Percentiles rank a stretch among this genome's conserved stretches.
phyloP scores from a whole-genome alignment of 495 filamentous ascomycete genomes.

The Hypoxylon perforatum region DNA sequence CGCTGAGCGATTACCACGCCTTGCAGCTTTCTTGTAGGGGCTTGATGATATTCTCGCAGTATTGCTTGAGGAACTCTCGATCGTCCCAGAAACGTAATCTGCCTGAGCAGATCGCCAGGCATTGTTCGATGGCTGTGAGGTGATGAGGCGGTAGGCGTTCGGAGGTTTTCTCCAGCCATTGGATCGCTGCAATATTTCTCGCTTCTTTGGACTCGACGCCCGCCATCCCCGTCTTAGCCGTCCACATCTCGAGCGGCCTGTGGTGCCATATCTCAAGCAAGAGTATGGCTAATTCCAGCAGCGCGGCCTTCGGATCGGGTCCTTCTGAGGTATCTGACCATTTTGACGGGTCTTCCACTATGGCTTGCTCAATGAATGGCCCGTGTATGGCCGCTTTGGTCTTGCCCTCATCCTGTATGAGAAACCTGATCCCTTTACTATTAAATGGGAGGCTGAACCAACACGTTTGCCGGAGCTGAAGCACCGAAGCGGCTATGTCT shows the following conservation, averaged over 20 bases:
- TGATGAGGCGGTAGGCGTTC: too few relatives aligned
- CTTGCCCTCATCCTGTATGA: background rate
- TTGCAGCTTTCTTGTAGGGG: constrained; percentile 13
- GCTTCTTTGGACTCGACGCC: background rate
- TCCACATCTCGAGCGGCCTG: constrained; percentile 22
- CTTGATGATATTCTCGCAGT: constrained; percentile 31
- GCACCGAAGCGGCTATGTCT: constrained; percentile 25
- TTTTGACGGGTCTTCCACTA: background rate
- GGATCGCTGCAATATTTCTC: background rate
- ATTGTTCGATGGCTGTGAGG: too few relatives aligned
- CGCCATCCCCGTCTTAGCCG: background rate
- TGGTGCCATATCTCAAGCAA: constrained; percentile 39
- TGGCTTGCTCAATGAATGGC: constrained; percentile 17
- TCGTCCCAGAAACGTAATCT: constrained; percentile 13
- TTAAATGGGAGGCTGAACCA: constrained; percentile 15
- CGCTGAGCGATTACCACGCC: constrained; percentile 3
- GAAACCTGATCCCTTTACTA: background rate
- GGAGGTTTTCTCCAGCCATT: background rate
- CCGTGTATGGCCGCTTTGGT: constrained; percentile 1
- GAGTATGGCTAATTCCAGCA: constrained; percentile 36
- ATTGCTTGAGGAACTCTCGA: constrained; percentile 8
- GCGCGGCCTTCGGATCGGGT: constrained; percentile 15
- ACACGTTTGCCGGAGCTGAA: constrained; percentile 27
- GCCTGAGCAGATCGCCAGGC: too few relatives aligned
- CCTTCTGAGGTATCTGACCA: background rate